Evolutionary conservation across 176 grass and related monocot species (phyloP), one percentile per base, ranked within the genome.

Genomic region (Cocos nucifera): DNA sequence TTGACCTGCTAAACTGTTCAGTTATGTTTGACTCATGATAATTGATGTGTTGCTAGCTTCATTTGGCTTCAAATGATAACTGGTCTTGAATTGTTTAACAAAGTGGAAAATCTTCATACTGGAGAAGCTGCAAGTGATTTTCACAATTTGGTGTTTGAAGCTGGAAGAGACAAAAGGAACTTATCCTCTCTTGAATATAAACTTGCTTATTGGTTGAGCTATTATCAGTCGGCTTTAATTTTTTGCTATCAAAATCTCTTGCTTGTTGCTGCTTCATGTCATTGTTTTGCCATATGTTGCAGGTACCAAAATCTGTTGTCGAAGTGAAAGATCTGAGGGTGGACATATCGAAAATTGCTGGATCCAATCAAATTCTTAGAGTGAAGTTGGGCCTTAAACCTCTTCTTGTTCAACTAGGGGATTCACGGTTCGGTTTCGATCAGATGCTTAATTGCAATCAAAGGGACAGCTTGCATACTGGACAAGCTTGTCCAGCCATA

Each of bases 271-370:
- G 23, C 5, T 61, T 71, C 17, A 50, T 25, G 28, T 57, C 49
- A 27, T 15, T 52, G 44, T 39, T 32, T 53, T 22, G 26, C 53
- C 15, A 51, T 22, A 53, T 59, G 7, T 4, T 63, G 63, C 26
- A 69, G 67, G 39, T 75, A 19, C 49, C 61, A 30, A 65, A 64
- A 63, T 49, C 50, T 58, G 58, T 61, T 18, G 29, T 53, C 69
- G 63, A 65, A 17, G 69, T 70, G 19, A 63, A 69, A 81, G 76
- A 79, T 75, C 74, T 85, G 28, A 61, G 55, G 51, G 19, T 63
- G 50, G 70, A 73, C 19, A 63, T 63, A 72, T 73, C 74, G 58
- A 70, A 58, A 76, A 66, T 74, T 67, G 50, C 66, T 61, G 54
- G 50, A 64, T 70, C 21, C 17, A 71, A 71, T 60, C 55, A 50